Percentiles rank a stretch among this genome's conserved stretches.
Evolutionary conservation across 148 eudicot genomes (phyloP).

Genomic region (Fagopyrum tataricum): DNA sequence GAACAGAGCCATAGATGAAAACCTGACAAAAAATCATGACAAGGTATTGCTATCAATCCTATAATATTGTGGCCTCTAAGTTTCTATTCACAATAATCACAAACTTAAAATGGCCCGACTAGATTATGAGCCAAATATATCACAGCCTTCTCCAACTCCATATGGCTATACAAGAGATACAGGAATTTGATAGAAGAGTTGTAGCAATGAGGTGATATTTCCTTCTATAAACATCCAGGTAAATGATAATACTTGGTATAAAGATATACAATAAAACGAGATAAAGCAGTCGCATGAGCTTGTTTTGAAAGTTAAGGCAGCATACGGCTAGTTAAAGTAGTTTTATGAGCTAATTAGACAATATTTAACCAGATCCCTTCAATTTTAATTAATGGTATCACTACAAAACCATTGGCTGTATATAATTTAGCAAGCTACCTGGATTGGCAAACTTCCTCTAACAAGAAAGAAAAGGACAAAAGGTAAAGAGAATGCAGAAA

Average conservation of each 20-base stretch:
- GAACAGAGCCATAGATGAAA: slow-evolving; percentile 89
- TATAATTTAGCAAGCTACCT: not conserved
- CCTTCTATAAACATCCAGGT: not conserved
- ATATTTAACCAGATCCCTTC: not conserved
- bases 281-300: not conserved
- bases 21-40: slow-evolving; percentile 38
- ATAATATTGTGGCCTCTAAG: not conserved
- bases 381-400: not conserved
- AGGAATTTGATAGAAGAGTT: slow-evolving; percentile 2
- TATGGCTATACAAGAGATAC: not conserved
- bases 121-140: not conserved
- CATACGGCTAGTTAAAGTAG: not conserved
- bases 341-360: not conserved
- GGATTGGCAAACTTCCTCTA: not conserved
- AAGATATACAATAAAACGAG: not conserved
- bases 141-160: not conserved
- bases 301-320: not conserved
- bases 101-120: not conserved
- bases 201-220: not conserved
- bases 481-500: not conserved
- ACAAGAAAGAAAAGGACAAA: not conserved
- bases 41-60: not conserved
- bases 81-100: not conserved
- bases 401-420: not conserved
- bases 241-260: not conserved